Evolutionary conservation across 2,329 filamentous ascomycete genomes (phyloP).

Genomic region (Diaporthe amygdali): DNA sequence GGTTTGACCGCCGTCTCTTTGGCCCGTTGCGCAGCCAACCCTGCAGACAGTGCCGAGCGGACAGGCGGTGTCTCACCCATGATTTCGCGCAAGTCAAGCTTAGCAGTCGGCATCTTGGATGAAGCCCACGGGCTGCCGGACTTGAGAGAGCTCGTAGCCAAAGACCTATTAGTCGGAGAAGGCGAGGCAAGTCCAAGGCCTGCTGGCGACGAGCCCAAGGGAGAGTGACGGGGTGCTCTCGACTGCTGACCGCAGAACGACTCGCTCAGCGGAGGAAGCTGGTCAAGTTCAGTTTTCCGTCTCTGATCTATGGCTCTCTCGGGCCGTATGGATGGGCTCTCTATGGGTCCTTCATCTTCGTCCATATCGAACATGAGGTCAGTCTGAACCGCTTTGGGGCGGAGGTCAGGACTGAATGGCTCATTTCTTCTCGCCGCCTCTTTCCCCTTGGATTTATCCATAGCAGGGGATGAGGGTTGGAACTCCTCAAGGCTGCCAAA

Average conservation of each 20-base stretch:
- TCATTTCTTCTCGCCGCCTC: constrained; percentile 56
- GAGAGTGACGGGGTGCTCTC: constrained; percentile 35
- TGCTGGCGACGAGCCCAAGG: constrained; percentile 1
- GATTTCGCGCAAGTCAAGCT: constrained; percentile 78
- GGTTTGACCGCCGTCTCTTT: constrained; percentile 44
- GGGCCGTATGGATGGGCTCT: constrained; percentile 38
- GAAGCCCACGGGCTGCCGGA: constrained; percentile 54
- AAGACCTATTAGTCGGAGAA: constrained; percentile 11
- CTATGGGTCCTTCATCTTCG: constrained; percentile 62
- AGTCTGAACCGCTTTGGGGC: constrained; percentile 68
- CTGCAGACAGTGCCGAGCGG: constrained; percentile 58
- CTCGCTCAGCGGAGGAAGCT: constrained; percentile 37
- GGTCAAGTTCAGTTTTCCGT: constrained; percentile 35
- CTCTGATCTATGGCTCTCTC: constrained; percentile 26
- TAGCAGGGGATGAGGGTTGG: constrained; percentile 43
- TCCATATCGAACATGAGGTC: constrained; percentile 97
- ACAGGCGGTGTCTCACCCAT: constrained; percentile 64
- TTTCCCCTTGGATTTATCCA: constrained; percentile 52
- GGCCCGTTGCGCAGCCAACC: constrained; percentile 55
- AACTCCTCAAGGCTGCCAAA: constrained; percentile 71
- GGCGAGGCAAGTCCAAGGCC: constrained; percentile 25
- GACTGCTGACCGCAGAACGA: constrained; percentile 45
- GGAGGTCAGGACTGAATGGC: constrained; percentile 69
- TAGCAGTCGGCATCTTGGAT: constrained; percentile 59
- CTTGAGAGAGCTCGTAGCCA: constrained; percentile 24